Evolutionary conservation across 768 basidiomycete genomes (phyloP), one percentile per base, ranked within the genome.

Genomic region (Tubosaeta sp.): DNA sequence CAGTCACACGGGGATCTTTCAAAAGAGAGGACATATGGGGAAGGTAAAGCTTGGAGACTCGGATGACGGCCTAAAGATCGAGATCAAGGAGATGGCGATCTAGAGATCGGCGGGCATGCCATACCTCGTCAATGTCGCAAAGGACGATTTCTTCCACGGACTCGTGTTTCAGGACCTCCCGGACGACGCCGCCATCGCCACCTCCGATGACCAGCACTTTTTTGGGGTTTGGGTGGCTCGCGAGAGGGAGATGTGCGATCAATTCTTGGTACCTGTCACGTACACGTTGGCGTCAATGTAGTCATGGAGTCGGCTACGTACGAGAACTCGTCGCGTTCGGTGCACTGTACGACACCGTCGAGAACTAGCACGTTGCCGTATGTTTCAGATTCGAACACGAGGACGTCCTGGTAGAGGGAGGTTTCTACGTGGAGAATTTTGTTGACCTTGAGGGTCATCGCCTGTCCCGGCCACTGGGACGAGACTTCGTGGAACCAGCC

Each of bases 271-370:
- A 97, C 11, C 93, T 97, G 62, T 41, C 43, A 22, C n/a, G 29
- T 31, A 42, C 26, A 22, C 14, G 10, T 7, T 12, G 5, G 52
- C 45, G 19, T 19, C 10, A 6, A 37, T 29, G 47, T 42, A 14
- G 29, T 31, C 22, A 34, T n/a, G 32, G 32, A 12, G 22, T 1
- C 26, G 26, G 39, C n/a, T 13, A 80, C 89, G 60, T 64, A 93
- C 93, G 95, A 94, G 72, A 99, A 99, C 72, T 99, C 97, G 66
- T 99, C 97, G 43, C 95, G 85, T 73, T 99, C 97, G 2, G 95
- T 97, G 74, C 89, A 93, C 70, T 99, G 95, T 59, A 99, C 89
- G 50, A 88, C 92, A 48, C 93, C 91, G 67, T 99, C 95, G 29
- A 99, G 83, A 17, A 95, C 85, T 51, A 99, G 81, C 43, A 98